Conservation (phyloP, 2,329 filamentous ascomycete genomes). For the Pleurostoma richardsiae region DNA sequence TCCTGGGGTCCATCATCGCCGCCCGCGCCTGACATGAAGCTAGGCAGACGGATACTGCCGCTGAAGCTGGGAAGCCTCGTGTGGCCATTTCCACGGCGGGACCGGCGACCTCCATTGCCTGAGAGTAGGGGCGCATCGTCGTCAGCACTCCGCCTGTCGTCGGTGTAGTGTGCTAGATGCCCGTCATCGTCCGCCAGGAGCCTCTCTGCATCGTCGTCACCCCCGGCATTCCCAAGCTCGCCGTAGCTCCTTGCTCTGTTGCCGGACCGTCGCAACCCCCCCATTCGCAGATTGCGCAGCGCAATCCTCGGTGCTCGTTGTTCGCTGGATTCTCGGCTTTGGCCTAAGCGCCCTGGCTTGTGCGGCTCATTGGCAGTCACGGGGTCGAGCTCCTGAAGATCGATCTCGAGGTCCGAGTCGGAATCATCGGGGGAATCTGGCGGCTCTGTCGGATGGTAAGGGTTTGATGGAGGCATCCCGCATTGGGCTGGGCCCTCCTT, state of each 20-base stretch:
- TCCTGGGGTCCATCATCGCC: conserved; percentile 31
- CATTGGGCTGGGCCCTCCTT: conserved; percentile 17
- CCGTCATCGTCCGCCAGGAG: conserved; percentile 61
- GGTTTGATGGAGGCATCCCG: conserved; percentile 54
- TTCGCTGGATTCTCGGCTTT: conserved; percentile 41
- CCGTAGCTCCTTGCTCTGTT: conserved; percentile 54
- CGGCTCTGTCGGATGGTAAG: conserved; percentile 50
- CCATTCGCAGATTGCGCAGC: conserved; percentile 65
- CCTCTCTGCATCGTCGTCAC: conserved; percentile 59
- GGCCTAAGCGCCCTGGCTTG: conserved; percentile 32
- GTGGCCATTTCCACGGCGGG: conserved; percentile 29
- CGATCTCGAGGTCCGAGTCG: conserved; percentile 73
- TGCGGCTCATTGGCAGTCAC: conserved; percentile 22
- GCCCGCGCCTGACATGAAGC: conserved; percentile 49
- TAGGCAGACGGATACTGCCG: conserved; percentile 56
- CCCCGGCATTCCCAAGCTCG: conserved; percentile 53
- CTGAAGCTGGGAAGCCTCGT: conserved; percentile 37
- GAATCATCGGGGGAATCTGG: conserved; percentile 67
- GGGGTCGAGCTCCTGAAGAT: conserved; percentile 76
- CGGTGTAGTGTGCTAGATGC: conserved; percentile 50
- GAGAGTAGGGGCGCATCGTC: conserved; percentile 74
- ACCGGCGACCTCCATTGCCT: conserved; percentile 21
- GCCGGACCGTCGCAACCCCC: conserved; percentile 51
- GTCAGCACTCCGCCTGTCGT: conserved; percentile 52
- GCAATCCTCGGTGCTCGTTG: conserved; percentile 58